phyloP scores from a whole-genome alignment of 495 filamentous ascomycete species.

The Trichoderma orchidacearum region DNA sequence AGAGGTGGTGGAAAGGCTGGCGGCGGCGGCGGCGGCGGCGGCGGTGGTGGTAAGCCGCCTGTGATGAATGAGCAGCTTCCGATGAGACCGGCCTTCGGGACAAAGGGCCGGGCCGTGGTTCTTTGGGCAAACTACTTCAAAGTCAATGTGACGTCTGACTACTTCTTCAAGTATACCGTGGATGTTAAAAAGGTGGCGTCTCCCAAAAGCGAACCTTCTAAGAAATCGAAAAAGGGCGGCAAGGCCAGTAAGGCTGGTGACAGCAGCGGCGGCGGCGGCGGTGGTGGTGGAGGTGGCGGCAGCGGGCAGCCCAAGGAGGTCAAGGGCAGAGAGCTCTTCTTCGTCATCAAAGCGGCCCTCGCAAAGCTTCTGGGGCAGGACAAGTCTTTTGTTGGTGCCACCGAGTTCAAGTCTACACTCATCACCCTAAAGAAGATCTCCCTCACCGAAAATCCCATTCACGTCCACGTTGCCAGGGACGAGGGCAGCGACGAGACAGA shows the following conservation, averaged over 20 bases:
- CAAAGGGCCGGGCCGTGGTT: constrained; percentile 28
- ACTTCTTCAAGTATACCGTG: constrained; percentile 25
- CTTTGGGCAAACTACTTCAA: constrained; percentile 57
- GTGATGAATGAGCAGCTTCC: constrained; percentile 16
- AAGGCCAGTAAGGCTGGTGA: constrained; percentile 21
- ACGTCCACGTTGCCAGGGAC: constrained; percentile 26
- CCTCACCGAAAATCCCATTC: constrained; percentile 15
- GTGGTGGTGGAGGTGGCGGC: constrained; percentile 26
- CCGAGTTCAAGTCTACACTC: constrained; percentile 43
- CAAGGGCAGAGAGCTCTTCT: constrained; percentile 36
- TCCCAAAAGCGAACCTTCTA: neutral
- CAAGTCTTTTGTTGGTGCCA: constrained; percentile 28
- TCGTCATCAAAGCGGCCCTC: constrained; percentile 39
- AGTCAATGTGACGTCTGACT: constrained; percentile 22
- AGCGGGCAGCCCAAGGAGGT: too few relatives aligned
- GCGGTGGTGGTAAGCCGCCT: neutral
- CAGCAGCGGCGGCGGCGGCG: constrained; percentile 26
- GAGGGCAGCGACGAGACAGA: constrained; percentile 24
- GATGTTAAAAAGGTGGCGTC: constrained; percentile 6
- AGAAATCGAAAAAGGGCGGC: neutral
- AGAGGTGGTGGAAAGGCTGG: too few relatives aligned
- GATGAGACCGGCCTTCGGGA: constrained; percentile 46
- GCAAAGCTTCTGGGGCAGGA: constrained; percentile 13
- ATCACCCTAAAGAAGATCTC: constrained; percentile 25
- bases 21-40: neutral